These are phyloP conservation scores for Penicillium silybi DNA, from an alignment of 495 filamentous ascomycete genomes.

Conservation along the genomic window DNA sequence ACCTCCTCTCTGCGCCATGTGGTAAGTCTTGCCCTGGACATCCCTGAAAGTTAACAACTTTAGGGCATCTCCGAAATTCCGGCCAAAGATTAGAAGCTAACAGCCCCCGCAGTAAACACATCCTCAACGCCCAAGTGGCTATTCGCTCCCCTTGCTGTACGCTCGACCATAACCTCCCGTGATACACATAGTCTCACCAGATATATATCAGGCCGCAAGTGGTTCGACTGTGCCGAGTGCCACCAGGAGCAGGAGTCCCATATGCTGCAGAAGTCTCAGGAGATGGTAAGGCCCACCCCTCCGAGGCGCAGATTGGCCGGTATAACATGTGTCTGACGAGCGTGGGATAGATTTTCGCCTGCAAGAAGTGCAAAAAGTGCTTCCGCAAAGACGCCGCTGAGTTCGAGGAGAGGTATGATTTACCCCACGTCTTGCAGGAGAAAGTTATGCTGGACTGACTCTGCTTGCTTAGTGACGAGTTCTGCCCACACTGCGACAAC, in stretches of 20 bases:
- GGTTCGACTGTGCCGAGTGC: slow-evolving; percentile 98
- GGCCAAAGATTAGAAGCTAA: slow-evolving; percentile 8
- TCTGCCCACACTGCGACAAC: slow-evolving; percentile 99
- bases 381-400: slow-evolving; percentile 90
- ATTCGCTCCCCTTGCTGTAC: slow-evolving; percentile 94
- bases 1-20: slow-evolving; percentile 16
- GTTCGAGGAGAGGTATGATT: slow-evolving; percentile 74
- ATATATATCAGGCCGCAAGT: slow-evolving; percentile 67
- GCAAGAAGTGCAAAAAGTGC: slow-evolving; percentile 97
- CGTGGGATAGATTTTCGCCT: slow-evolving; percentile 62
- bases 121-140: slow-evolving; percentile 95
- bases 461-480: slow-evolving; percentile 69
- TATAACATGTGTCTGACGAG: background rate
- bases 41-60: background rate
- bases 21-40: slow-evolving; percentile 17
- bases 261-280: slow-evolving; percentile 65
- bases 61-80: background rate
- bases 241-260: slow-evolving; percentile 80
- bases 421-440: background rate
- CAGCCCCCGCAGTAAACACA: slow-evolving; percentile 68
- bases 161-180: slow-evolving; percentile 14
- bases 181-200: background rate
- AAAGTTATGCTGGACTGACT: slow-evolving; percentile 1
- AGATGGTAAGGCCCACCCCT: slow-evolving; percentile 59
- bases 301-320: background rate